These are phyloP conservation scores for Globisporangium sylvaticum DNA, from an alignment of 352 stramenopile species.

Conservation along the genomic window DNA sequence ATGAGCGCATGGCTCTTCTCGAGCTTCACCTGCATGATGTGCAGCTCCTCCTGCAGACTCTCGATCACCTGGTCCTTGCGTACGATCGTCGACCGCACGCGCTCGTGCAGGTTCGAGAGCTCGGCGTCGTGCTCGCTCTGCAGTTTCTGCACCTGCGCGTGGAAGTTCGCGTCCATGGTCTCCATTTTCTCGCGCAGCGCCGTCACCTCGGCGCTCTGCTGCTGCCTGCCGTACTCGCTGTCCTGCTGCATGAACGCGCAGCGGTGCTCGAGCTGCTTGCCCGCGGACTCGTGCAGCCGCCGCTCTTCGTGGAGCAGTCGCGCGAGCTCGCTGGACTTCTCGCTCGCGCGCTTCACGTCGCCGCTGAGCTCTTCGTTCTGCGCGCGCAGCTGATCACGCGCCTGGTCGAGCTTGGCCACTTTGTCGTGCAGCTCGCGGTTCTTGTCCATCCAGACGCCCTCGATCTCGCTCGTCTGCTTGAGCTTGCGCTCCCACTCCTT, in stretches of 20 bases:
- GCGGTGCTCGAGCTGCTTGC: conserved; percentile 44
- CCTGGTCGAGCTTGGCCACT: conserved; percentile 41
- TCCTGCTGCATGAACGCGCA: conserved; percentile 38
- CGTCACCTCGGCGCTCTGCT: conserved; percentile 39
- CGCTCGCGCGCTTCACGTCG: conserved; percentile 37
- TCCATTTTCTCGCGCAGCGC: conserved; percentile 45
- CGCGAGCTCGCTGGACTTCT: conserved; percentile 52
- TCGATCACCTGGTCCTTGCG: conserved; percentile 66
- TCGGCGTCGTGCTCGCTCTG: conserved; percentile 54
- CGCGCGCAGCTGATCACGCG: conserved; percentile 36
- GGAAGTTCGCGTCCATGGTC: conserved; percentile 32
- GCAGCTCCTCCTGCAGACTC: conserved; percentile 62
- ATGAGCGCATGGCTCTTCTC: conserved; percentile 74
- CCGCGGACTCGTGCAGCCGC: conserved; percentile 34
- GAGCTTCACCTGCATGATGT: conserved; percentile 69
- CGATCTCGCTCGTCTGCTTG: conserved; percentile 74
- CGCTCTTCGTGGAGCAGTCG: conserved; percentile 60
- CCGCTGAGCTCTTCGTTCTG: conserved; percentile 44
- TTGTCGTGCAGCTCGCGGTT: conserved; percentile 76
- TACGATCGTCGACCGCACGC: conserved; percentile 59
- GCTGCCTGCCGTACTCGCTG: conserved; percentile 32
- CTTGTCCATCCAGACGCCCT: conserved; percentile 85
- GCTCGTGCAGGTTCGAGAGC: conserved; percentile 61
- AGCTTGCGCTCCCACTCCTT: conserved; percentile 70
- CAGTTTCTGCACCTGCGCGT: conserved; percentile 37